These are phyloP conservation scores for Pseudodiploospora longispora DNA, from an alignment of 2,329 filamentous ascomycete genomes.

Conservation along the genomic window DNA sequence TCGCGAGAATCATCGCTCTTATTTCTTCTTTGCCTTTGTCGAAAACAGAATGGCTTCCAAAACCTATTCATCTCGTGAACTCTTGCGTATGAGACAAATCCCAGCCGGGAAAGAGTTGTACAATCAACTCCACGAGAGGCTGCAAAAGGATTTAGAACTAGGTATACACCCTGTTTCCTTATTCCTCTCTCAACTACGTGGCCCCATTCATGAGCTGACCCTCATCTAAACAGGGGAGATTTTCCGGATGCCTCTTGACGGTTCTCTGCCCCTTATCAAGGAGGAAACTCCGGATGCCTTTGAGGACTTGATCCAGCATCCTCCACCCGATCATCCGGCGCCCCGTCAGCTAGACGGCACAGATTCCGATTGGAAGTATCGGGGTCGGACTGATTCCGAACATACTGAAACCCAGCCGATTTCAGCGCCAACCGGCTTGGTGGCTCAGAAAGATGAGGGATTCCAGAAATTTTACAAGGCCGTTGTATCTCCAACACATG, in stretches of 20 bases:
- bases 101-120: conserved; percentile 19
- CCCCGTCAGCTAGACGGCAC: conserved; percentile 31
- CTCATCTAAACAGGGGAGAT: conserved; percentile 19
- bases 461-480: conserved; percentile 61
- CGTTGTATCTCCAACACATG: conserved; percentile 58
- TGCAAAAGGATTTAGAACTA: conserved; percentile 32
- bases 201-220: background rate
- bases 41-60: conserved; percentile 32
- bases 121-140: conserved; percentile 21
- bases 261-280: conserved; percentile 21
- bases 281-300: conserved; percentile 18
- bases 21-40: conserved; percentile 33
- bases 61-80: conserved; percentile 36
- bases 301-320: conserved; percentile 4
- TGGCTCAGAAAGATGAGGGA: conserved; percentile 53
- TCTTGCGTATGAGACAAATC: conserved; percentile 29
- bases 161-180: conserved; percentile 22
- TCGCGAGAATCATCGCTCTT: conserved; percentile 25
- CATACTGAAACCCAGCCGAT: conserved; percentile 38
- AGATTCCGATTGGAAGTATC: conserved; percentile 36
- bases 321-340: conserved; percentile 10
- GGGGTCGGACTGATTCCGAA: conserved; percentile 37
- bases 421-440: conserved; percentile 43
- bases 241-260: conserved; percentile 19
- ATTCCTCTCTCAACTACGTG: conserved; percentile 3